Base-by-base conservation (phyloP, 2,329 filamentous ascomycete species). In the Daldinia sp. region DNA sequence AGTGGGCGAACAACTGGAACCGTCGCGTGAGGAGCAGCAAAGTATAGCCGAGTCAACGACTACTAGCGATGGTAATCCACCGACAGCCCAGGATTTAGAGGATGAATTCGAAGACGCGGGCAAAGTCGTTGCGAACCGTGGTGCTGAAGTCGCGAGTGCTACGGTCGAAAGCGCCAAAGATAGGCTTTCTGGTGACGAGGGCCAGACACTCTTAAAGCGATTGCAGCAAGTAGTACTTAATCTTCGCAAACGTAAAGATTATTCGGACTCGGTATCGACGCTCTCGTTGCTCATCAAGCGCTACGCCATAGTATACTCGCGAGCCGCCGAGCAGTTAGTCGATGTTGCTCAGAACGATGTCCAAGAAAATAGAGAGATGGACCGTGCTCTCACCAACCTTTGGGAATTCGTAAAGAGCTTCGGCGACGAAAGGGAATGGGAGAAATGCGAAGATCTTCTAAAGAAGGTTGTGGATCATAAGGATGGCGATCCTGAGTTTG, bases 181-280 rank as follows among this genome's bases (percentile, higher is more conserved):
- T 64, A 93, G 95, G 70, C 74, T 94, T 3, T 82, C 83, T 0
- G 90, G 90, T 2, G 87, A 90, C 3, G 90, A 96, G 72, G 88
- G 87, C 58, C 84, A 92, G 37, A 88, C 91, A 0, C 78, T 98
- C 58, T 72, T 94, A 4, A 83, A 88, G 68, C 88, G 94, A 4
- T 80, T 98, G 50, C 94, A 94, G 76, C 83, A 90, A 70, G 88
- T 90, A 0, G 87, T 98, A 3, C 69, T 86, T 11, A 91, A 90
- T 35, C 83, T 98, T 11, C 85, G 91, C 6, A 85, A 92, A 71
- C 87, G 91, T 52, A 86, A 84, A 6, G 93, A 97, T 74, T 98
- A 98, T 75, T 88, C 90, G 0, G 88, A 94, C 48, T 97, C 94
- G 0, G 93, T 97, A 0, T 93, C 91, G 0, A 93, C 89, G 0